A percentile compares a stretch with the other conserved stretches of the same genome.
These are phyloP conservation scores for Bonia amplexicaulis DNA, from an alignment of 176 grass and related monocot genomes.

Conservation along the genomic window DNA sequence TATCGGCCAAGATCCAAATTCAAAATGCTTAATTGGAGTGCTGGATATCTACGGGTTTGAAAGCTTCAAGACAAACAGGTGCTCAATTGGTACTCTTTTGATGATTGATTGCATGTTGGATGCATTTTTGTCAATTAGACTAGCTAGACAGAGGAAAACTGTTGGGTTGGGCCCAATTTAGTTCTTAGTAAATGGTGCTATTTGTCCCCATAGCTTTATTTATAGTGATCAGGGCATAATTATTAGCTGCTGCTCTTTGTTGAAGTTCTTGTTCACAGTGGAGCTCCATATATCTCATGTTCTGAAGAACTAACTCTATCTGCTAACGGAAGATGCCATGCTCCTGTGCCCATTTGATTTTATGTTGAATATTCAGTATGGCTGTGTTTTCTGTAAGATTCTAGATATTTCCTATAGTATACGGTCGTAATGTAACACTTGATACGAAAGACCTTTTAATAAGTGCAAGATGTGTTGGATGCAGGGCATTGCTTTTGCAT, in stretches of 20 bases:
- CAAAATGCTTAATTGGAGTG: slow-evolving; percentile 88
- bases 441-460: not conserved
- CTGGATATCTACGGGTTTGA: slow-evolving; percentile 99
- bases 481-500: slow-evolving; percentile 4
- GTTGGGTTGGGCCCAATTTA: not conserved
- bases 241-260: not conserved
- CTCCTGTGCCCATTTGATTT: not conserved
- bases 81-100: slow-evolving; percentile 71
- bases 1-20: slow-evolving; percentile 96
- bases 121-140: slow-evolving; percentile 1
- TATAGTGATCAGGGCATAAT: not conserved
- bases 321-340: not conserved
- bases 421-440: not conserved
- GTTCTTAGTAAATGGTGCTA: not conserved
- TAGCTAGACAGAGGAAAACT: not conserved
- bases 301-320: slow-evolving; percentile 10
- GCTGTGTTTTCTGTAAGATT: not conserved
- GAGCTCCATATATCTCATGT: not conserved
- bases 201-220: slow-evolving; percentile 5
- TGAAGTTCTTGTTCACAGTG: slow-evolving; percentile 12
- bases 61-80: slow-evolving; percentile 99
- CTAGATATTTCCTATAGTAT: slow-evolving; percentile 7
- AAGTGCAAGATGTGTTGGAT: not conserved
- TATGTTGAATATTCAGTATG: not conserved
- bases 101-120: slow-evolving; percentile 29